phyloP scores from a whole-genome alignment of 2,329 filamentous ascomycete genomes.

The Rugonectria rugulosa region DNA sequence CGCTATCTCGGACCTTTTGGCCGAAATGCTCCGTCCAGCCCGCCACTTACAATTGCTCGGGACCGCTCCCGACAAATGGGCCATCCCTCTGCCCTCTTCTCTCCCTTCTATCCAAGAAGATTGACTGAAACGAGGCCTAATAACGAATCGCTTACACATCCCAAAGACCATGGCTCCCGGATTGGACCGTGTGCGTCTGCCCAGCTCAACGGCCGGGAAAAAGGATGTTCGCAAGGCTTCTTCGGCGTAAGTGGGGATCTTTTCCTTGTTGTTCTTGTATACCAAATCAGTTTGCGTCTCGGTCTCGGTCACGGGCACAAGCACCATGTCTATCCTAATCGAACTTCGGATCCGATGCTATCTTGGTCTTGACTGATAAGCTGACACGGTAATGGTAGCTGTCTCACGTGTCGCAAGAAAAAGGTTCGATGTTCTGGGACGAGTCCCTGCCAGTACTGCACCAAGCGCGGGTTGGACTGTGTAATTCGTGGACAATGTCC shows the following conservation, averaged over 20 bases:
- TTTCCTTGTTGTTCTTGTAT: background rate
- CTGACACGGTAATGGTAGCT: constrained; percentile 20
- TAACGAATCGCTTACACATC: background rate
- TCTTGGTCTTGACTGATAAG: background rate
- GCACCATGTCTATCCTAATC: background rate
- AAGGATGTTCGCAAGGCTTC: constrained; percentile 37
- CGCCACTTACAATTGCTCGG: constrained; percentile 4
- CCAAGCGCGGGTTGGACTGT: constrained; percentile 37
- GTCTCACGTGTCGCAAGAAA: constrained; percentile 39
- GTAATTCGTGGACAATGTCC: constrained; percentile 38
- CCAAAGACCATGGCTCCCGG: constrained; percentile 25
- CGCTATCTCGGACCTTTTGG: constrained; percentile 11
- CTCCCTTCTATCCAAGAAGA: background rate
- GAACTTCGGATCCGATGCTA: background rate
- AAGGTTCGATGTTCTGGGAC: constrained; percentile 38
- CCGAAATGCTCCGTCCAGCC: constrained; percentile 8
- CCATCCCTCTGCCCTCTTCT: too few relatives aligned
- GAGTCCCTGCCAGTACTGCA: constrained; percentile 37
- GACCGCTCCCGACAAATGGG: constrained; percentile 12
- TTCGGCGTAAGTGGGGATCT: constrained; percentile 35
- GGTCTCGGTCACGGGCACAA: background rate
- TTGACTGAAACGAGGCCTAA: background rate
- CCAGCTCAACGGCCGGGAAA: constrained; percentile 17
- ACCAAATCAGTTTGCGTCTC: constrained; percentile 19
- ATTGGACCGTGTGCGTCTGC: constrained; percentile 35